Base-by-base conservation (phyloP, 2,329 filamentous ascomycete genomes). In the Hypocreales sp. region DNA sequence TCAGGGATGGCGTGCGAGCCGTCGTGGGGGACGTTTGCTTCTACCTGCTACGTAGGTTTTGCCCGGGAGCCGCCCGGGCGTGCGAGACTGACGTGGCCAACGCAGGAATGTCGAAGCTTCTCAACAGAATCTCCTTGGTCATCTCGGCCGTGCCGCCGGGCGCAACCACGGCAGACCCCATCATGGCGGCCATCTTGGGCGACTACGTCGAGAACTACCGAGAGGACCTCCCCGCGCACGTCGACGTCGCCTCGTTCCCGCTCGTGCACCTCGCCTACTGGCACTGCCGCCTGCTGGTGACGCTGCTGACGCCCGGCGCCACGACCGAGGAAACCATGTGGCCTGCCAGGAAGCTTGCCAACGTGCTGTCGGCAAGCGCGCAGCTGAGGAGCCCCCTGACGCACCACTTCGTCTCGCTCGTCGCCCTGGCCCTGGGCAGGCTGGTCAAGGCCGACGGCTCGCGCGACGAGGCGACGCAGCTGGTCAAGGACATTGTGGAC, bases 191-290 rank as follows among this genome's bases (percentile, higher is more conserved):
- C 7, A 48, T 55, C 22, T 31, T 56, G 16, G 38, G 31, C 5
- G 52, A 55, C 32, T 55, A 55, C 25, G 45, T 55, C 23, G 75
- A 81, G 40, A 60, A 73, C 31, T 78, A 76, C 46, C 64, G 72
- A 7, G 71, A 78, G 45, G 61, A 69, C 29, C 58, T 81, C 2
- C 72, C 76, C 4, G 51, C 58, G 9, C 59, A 61, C 23, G 54
- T 74, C 15, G 67, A 68, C 14, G 60, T 62, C 4, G 43, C 51
- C 0, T 51, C 56, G 4, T 57, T 64, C 26, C 67, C 68, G 4
- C 44, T 76, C 18, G 58, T 81, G 3, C 69, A 78, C 38, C 58
- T 82, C 15, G 67, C 67, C 12, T 81, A 79, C 49, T 79, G 77
- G 67, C 74, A 81, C 45, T 63, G 69, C 37, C 69, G 72, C 34